These are phyloP conservation scores for Aspergillus puulaauensis DNA, from an alignment of 2,329 filamentous ascomycete species.

Conservation along the genomic window DNA sequence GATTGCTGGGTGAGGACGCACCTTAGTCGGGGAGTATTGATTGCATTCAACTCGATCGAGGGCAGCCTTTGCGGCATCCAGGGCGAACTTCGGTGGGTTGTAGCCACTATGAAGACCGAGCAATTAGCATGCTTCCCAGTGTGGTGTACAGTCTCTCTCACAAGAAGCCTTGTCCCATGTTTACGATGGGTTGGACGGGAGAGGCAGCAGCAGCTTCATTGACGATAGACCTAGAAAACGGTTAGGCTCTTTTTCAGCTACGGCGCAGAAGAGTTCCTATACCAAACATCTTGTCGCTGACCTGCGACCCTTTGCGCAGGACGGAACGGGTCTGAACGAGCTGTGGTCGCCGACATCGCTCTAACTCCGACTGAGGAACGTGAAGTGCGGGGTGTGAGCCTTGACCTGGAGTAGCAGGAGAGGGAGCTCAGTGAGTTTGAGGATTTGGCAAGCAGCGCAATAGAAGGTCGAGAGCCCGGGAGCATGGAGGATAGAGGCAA, in stretches of 20 bases:
- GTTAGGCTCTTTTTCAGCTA: conserved; percentile 14
- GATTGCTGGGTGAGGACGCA: conserved; percentile 24
- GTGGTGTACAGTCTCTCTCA: conserved; percentile 30
- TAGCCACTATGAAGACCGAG: conserved; percentile 60
- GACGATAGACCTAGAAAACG: conserved; percentile 57
- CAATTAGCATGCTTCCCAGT: not conserved
- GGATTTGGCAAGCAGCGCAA: not conserved
- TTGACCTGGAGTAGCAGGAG: conserved; percentile 5
- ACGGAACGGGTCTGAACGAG: conserved; percentile 42
- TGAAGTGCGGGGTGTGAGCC: conserved; percentile 19
- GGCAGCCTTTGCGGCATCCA: conserved; percentile 86
- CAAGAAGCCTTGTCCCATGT: conserved; percentile 67
- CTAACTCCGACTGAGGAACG: conserved; percentile 22
- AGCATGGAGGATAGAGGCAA: conserved; percentile 7
- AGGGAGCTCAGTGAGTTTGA: not conserved
- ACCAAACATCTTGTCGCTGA: conserved; percentile 54
- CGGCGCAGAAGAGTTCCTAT: not conserved
- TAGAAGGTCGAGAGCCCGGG: conserved; percentile 4
- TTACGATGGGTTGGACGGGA: conserved; percentile 64
- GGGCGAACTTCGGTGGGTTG: conserved; percentile 86
- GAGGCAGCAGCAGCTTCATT: conserved; percentile 66
- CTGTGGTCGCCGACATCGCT: conserved; percentile 41
- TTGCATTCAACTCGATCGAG: conserved; percentile 94
- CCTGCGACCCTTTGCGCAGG: conserved; percentile 51
- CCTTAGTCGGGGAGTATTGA: conserved; percentile 94